Evolutionary conservation across 2,329 filamentous ascomycete species (phyloP), one percentile per base, ranked within the genome.

Genomic region (Neofusicoccum cordaticola): DNA sequence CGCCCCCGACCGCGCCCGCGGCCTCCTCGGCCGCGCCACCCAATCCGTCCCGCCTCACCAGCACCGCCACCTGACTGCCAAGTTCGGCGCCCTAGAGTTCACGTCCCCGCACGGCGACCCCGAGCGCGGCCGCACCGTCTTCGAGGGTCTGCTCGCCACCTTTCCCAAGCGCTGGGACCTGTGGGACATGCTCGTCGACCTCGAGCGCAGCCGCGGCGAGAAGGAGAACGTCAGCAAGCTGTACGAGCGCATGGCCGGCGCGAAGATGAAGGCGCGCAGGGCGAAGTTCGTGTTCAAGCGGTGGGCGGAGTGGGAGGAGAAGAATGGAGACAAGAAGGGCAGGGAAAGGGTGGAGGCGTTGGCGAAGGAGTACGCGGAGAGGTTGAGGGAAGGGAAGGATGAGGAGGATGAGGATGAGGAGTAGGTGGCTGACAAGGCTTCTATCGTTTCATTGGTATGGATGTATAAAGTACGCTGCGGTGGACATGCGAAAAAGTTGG

Each of bases 11-110:
- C 89, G 93, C 48, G 88, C 87, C 7, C 90, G 93, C 63, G 87
- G 87, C 0, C 86, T 99, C 13, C 86, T 98, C 5, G 84, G 89
- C 2, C 90, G 94, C 47, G 94, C 95, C 15, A 88, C 90, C 9
- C 93, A 98, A 79, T 90, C 91, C 7, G 87, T 99, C 2, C 88
- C 90, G 31, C 77, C 82, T 19, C 85, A 85, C 60, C 85, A 89
- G 65, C 88, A 92, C 77, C 84, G 92, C 44, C 86, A 88, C 66
- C 84, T 96, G 0, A 92, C 94, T 64, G 87, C 90, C 71, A 93
- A 94, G 70, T 97, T 99, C 75, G 95, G 91, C 0, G 90, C 91
- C 17, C 86, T 99, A 22, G 95, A 99, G 78, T 99, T 96, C 84
- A 90, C 88, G 68, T 94, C 91, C 11, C 78, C 87, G 7, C 87